These are phyloP conservation scores for Bjerkandera adusta DNA, from an alignment of 1,284 basidiomycete species.

Conservation along the genomic window DNA sequence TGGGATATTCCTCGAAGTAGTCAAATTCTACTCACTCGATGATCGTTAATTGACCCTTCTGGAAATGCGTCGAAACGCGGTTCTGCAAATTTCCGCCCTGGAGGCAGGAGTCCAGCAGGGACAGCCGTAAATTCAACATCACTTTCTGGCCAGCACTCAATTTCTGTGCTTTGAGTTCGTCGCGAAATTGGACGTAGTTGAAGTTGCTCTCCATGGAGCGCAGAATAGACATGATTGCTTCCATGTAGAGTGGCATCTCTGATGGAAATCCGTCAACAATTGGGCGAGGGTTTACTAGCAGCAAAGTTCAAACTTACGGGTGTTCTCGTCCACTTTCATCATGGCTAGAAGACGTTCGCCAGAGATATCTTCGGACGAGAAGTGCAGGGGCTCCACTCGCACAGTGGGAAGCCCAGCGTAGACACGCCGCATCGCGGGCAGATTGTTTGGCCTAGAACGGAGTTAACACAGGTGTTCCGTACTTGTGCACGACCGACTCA, in stretches of 20 bases:
- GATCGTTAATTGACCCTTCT: conserved; percentile 26
- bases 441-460: conserved; percentile 10
- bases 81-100: conserved; percentile 12
- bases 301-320: conserved; percentile 16
- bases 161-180: conserved; percentile 14
- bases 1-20: background rate
- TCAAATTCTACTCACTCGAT: conserved; percentile 20
- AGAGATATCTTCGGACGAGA: conserved; percentile 30
- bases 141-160: conserved; percentile 24
- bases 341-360: conserved; percentile 32
- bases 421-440: conserved; percentile 24
- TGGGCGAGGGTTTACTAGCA: background rate
- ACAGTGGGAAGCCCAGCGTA: conserved; percentile 29
- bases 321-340: conserved; percentile 32
- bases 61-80: conserved; percentile 21
- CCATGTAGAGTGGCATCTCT: conserved; percentile 15
- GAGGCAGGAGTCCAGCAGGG: conserved; percentile 24
- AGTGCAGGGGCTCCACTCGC: conserved; percentile 28
- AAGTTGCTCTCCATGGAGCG: conserved; percentile 26
- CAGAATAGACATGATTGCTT: conserved; percentile 20
- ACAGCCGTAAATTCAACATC: conserved; percentile 26
- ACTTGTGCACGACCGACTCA: conserved; percentile 10
- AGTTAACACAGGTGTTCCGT: too few species aligned
- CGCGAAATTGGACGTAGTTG: conserved; percentile 22
- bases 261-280: background rate